A percentile compares a stretch with the other conserved stretches of the same genome.
These are phyloP conservation scores for Aspergillus brasiliensis DNA, from an alignment of 2,329 filamentous ascomycete species.

Conservation along the genomic window DNA sequence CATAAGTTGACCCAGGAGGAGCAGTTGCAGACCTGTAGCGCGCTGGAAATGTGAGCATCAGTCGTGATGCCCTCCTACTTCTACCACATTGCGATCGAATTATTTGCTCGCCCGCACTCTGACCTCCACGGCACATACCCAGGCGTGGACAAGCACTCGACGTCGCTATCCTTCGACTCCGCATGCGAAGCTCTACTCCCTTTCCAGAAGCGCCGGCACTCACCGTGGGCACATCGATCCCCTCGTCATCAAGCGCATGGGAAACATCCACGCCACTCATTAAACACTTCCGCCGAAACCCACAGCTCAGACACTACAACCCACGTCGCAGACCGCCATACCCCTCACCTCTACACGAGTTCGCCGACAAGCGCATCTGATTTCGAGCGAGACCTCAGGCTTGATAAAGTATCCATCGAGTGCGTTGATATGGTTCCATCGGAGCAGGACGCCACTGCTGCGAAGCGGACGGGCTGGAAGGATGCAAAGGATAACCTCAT, in stretches of 20 bases:
- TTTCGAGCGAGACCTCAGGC: slow-evolving; percentile 69
- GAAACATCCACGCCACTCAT: slow-evolving; percentile 13
- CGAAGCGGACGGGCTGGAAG: slow-evolving; percentile 25
- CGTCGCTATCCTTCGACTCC: slow-evolving; percentile 36
- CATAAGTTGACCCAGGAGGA: background rate
- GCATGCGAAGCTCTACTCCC: slow-evolving; percentile 41
- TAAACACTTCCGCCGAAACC: slow-evolving; percentile 6
- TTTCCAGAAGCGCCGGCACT: slow-evolving; percentile 34
- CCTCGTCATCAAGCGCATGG: slow-evolving; percentile 11
- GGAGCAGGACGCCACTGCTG: slow-evolving; percentile 27
- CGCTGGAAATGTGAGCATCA: slow-evolving; percentile 26
- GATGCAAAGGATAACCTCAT: slow-evolving; percentile 41
- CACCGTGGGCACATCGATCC: slow-evolving; percentile 18
- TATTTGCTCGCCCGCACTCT: slow-evolving; percentile 47
- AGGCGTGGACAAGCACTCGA: slow-evolving; percentile 15
- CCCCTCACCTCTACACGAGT: slow-evolving; percentile 23
- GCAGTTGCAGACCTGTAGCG: background rate
- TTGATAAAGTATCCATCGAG: slow-evolving; percentile 75
- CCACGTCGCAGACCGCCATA: slow-evolving; percentile 2
- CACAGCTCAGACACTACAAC: slow-evolving; percentile 12
- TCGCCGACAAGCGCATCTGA: slow-evolving; percentile 19
- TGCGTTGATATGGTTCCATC: slow-evolving; percentile 71
- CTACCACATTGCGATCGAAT: slow-evolving; percentile 64
- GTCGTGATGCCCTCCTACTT: slow-evolving; percentile 63
- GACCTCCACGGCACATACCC: slow-evolving; percentile 14